These are phyloP conservation scores for Castanea mollissima DNA, from an alignment of 306 rosid genomes.

Conservation along the genomic window DNA sequence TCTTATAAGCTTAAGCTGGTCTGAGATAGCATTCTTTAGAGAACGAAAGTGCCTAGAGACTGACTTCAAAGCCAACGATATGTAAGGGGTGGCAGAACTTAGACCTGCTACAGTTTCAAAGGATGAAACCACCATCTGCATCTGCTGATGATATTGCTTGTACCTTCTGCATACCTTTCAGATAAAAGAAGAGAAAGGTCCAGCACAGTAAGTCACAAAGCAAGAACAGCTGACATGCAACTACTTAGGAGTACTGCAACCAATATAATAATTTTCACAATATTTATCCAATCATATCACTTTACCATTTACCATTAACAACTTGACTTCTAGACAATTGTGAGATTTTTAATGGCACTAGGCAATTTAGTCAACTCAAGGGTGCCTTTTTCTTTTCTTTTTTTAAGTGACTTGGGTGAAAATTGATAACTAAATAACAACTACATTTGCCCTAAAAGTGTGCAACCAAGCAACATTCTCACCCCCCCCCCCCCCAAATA, in stretches of 20 bases:
- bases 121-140: conserved; percentile 90
- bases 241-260: too few species aligned
- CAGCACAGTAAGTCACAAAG: conserved; percentile 1
- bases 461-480: neutral
- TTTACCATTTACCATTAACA: too few species aligned
- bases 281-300: too few species aligned
- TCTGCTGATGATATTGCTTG: conserved; percentile 90
- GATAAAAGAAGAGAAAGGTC: neutral
- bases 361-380: neutral
- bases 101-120: conserved; percentile 89
- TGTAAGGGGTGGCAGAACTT: conserved; percentile 72
- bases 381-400: neutral
- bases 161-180: conserved; percentile 65
- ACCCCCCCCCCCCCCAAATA: too few species aligned
- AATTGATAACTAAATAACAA: too few species aligned
- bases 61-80: conserved; percentile 62
- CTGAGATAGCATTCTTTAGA: conserved; percentile 59
- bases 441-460: neutral
- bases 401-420: too few species aligned
- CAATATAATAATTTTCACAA: too few species aligned
- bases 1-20: conserved; percentile 50
- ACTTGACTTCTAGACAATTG: too few species aligned
- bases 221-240: neutral
- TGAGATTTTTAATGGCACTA: too few species aligned
- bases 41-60: conserved; percentile 60